Percentiles rank a stretch among this genome's conserved stretches.
Evolutionary conservation across 116 monocot genomes (phyloP).

Genomic region (Papilionanthe hybrid): DNA sequence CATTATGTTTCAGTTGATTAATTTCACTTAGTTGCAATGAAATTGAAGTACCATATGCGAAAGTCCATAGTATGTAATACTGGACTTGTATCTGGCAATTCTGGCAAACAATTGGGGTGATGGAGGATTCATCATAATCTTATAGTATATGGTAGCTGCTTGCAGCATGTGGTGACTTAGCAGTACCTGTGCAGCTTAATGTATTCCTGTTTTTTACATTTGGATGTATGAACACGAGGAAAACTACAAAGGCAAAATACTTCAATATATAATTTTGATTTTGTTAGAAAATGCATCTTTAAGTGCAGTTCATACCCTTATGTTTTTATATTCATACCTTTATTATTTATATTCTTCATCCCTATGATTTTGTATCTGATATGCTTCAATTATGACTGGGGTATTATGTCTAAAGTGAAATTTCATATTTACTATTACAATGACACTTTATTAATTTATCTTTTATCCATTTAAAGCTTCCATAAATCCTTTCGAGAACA

Average conservation of each 20-base stretch:
- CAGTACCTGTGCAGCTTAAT: neutral
- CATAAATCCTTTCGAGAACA: slow-evolving; percentile 43
- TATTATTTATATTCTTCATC: neutral
- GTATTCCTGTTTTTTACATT: neutral
- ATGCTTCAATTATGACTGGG: neutral
- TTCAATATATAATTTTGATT: neutral
- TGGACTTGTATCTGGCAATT: neutral
- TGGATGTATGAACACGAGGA: neutral
- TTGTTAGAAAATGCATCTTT: neutral
- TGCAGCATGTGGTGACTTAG: neutral
- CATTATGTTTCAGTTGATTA: neutral
- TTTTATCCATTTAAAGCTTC: slow-evolving; percentile 26
- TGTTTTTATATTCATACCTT: neutral
- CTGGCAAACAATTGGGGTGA: neutral
- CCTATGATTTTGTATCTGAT: neutral
- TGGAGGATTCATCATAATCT: neutral
- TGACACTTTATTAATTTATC: neutral
- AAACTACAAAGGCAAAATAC: neutral
- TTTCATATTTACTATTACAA: neutral
- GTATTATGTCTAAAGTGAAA: neutral
- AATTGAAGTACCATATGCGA: too few species aligned
- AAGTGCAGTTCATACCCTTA: neutral
- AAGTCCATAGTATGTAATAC: neutral
- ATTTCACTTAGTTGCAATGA: neutral
- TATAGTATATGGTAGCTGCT: neutral